These are phyloP conservation scores for Filosporella fistucella DNA, from an alignment of 495 filamentous ascomycete species.

Conservation along the genomic window DNA sequence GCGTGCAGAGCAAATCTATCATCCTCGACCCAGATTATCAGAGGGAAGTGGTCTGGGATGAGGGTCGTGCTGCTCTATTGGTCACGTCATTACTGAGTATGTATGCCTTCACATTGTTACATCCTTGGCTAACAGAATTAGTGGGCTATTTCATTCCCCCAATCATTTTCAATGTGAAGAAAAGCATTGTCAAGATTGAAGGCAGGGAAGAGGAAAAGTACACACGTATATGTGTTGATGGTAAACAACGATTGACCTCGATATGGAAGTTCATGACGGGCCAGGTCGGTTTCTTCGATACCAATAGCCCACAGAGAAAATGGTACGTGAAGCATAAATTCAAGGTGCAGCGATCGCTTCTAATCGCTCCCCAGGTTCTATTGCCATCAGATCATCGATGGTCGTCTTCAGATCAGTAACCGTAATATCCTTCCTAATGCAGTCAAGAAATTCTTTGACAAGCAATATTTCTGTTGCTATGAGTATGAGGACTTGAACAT, in stretches of 20 bases:
- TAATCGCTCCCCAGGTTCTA: constrained; percentile 21
- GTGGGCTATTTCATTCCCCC: constrained; percentile 45
- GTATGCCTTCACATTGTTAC: constrained; percentile 2
- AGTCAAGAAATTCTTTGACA: constrained; percentile 29
- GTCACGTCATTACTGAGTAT: constrained; percentile 39
- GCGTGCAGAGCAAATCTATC: constrained; percentile 29
- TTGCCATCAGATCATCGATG: constrained; percentile 20
- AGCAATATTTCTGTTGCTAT: constrained; percentile 33
- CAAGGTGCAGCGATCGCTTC: not conserved
- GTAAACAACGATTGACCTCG: constrained; percentile 46
- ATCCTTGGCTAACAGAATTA: constrained; percentile 1
- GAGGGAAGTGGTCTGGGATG: constrained; percentile 41
- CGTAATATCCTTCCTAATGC: constrained; percentile 27
- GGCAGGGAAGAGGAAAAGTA: constrained; percentile 14
- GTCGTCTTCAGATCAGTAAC: constrained; percentile 13
- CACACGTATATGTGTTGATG: constrained; percentile 38
- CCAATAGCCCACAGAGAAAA: constrained; percentile 22
- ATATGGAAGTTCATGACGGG: constrained; percentile 39
- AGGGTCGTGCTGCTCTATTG: constrained; percentile 29
- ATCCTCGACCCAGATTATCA: constrained; percentile 44
- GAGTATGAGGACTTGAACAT: constrained; percentile 33
- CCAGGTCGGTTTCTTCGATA: constrained; percentile 36
- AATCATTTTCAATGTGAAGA: constrained; percentile 42
- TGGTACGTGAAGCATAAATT: constrained; percentile 11
- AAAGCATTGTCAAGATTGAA: constrained; percentile 9